Base-by-base conservation (phyloP, 2,329 filamentous ascomycete genomes). In the Apiospora pterosperma region DNA sequence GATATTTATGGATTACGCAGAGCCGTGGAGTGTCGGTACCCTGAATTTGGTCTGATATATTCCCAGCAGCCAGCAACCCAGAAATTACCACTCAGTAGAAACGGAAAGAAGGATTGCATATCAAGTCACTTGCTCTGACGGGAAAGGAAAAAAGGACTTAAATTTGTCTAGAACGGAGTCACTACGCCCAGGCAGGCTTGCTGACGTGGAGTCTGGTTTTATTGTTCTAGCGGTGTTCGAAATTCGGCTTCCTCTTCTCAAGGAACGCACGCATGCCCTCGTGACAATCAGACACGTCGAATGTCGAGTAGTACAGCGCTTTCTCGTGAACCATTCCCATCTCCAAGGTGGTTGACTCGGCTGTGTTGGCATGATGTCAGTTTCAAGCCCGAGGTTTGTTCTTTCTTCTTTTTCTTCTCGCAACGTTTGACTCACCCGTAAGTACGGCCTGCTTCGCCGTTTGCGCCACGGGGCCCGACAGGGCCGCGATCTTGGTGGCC, bases 381-480 rank as follows among this genome's bases (percentile, higher is more conserved):
- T 76, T 78, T n/a, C n/a, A n/a, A n/a, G n/a, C n/a, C n/a, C n/a
- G n/a, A n/a, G n/a, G n/a, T n/a, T n/a, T n/a, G n/a, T n/a, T n/a
- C n/a, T n/a, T n/a, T n/a, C n/a, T n/a, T n/a, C n/a, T n/a, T n/a
- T n/a, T n/a, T n/a, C n/a, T n/a, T n/a, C n/a, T n/a, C n/a, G n/a
- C n/a, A n/a, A n/a, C n/a, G n/a, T n/a, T 19, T 10, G 41, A 66
- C 75, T 72, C 70, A 80, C 79, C 77, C 36, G 76, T 76, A 36
- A 78, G 71, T 12, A 83, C 73, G 4, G 80, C 79, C 67, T 81
- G 75, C 69, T 82, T 83, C 11, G 78, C 81, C 62, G 80, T 70
- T 64, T 74, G 72, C 36, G 80, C 69, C 12, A 79, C 79, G 23
- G 80, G 76, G 41, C 71, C 75, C 2, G 79, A 80, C 63, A 78